Evolutionary conservation across 129 eudicot species (phyloP), one percentile per base, ranked within the genome.

Genomic region (Artemisia annua): DNA sequence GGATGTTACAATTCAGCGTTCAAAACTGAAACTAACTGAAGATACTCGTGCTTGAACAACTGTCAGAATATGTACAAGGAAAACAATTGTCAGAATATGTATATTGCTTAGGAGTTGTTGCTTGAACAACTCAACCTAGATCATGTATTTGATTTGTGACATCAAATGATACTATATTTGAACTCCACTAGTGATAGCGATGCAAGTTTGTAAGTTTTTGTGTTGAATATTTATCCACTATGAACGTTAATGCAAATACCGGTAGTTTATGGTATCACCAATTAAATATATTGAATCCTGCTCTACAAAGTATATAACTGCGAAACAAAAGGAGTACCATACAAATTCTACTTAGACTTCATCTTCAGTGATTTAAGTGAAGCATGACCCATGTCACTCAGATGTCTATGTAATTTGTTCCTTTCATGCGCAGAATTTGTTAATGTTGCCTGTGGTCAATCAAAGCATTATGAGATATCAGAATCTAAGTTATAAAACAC

Each of bases 361-460:
- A 65, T 39, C 24, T 7, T 84, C 87, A 84, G 73, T 14, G 84
- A 94, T 83, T 80, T 94, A 13, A 83, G 61, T 18, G 87, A 35
- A 8, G 97, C 97, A 75, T 90, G 99, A 68, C 96, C 97, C 7
- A 87, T 81, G 7, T 88, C 96, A 39, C 78, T 83, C 81, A 90
- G 74, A 88, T 94, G 97, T 78, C 86, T 88, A 69, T 88, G 88
- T 48, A 94, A 85, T 71, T 83, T 84, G 66, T 30, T 86, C 92
- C 97, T 90, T 89, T 67, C 77, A 70, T 85, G 77, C 71, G 79
- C 85, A 30, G 87, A 69, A 59, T 61, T 75, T 78, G 83, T 88
- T 57, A 91, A 74, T 14, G 83, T 67, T 13, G 53, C 90, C 95
- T 92, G 86, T 70, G 28, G 60, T 68, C 11, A 62, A 7, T 5